Conservation (phyloP, 108 stramenopile genomes). For the Schizochytrium sp. region DNA sequence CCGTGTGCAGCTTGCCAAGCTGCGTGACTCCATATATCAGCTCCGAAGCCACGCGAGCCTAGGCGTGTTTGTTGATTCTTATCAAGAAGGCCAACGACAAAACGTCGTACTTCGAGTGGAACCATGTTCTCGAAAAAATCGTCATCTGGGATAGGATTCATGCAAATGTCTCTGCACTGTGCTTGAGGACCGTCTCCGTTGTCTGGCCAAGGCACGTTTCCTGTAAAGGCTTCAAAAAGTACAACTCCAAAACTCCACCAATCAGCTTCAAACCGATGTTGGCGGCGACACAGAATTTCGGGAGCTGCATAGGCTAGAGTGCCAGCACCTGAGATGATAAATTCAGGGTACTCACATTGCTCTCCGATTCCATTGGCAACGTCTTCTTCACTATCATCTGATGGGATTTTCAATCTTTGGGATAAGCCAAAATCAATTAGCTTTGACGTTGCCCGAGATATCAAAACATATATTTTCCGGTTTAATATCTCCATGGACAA, state of each 20-base stretch:
- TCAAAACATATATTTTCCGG: slow-evolving; percentile 21
- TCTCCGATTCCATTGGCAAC: neutral
- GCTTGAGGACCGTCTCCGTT: neutral
- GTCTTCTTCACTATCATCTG: neutral
- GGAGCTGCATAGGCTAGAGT: neutral
- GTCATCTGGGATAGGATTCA: neutral
- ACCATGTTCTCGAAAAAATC: neutral
- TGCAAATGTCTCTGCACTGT: neutral
- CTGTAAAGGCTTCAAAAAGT: neutral
- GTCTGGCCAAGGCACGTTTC: neutral
- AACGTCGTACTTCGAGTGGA: no score
- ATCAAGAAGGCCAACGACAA: no score
- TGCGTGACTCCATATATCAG: no score
- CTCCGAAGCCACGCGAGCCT: no score
- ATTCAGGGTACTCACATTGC: neutral
- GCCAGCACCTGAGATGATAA: neutral
- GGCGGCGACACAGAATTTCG: neutral
- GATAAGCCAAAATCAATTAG: slow-evolving; percentile 11
- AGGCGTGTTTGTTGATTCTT: no score
- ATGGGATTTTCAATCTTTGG: neutral
- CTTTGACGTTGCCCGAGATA: neutral
- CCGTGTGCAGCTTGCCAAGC: no score
- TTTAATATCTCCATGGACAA: slow-evolving; percentile 1
- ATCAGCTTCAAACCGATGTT: slow-evolving; percentile 5
- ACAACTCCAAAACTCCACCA: slow-evolving; percentile 1